These are phyloP conservation scores for Aphanomyces astaci DNA, from an alignment of 352 stramenopile genomes.

Conservation along the genomic window DNA sequence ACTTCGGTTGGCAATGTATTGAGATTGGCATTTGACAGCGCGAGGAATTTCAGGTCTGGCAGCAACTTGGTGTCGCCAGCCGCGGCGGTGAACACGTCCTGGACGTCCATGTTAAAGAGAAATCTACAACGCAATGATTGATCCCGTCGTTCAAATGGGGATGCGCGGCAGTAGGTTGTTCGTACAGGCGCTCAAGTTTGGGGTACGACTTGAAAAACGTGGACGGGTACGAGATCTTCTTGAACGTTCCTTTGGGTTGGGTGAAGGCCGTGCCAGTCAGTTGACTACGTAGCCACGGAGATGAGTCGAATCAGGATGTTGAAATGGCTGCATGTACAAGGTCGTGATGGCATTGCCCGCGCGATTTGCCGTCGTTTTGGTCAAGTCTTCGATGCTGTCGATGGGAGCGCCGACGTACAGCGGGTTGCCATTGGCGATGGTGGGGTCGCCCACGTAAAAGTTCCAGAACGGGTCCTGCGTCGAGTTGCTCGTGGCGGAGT, in stretches of 20 bases:
- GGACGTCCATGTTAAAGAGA: constrained; percentile 30
- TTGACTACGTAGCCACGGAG: background rate
- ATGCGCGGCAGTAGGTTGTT: too few relatives aligned
- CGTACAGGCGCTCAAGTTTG: constrained; percentile 23
- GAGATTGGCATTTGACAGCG: constrained; percentile 39
- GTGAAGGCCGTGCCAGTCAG: background rate
- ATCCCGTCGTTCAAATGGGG: too few relatives aligned
- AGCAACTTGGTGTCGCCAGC: constrained; percentile 19
- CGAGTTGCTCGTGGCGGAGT: background rate
- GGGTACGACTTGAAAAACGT: constrained; percentile 45
- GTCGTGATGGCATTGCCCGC: background rate
- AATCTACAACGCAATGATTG: background rate
- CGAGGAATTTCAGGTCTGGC: constrained; percentile 32
- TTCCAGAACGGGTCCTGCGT: background rate
- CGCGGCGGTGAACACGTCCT: background rate
- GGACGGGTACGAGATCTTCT: constrained; percentile 44
- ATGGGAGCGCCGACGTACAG: background rate
- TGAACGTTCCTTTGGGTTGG: constrained; percentile 30
- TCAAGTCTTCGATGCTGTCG: background rate
- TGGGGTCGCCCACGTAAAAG: constrained; percentile 1
- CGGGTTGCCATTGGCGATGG: background rate
- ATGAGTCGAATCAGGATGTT: background rate
- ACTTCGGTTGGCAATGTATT: constrained; percentile 34
- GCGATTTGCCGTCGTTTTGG: background rate
- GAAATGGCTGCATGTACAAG: background rate